Base-by-base conservation (phyloP, 1,139 yeast species). In the Blastobotrys raffinosifermentans region DNA sequence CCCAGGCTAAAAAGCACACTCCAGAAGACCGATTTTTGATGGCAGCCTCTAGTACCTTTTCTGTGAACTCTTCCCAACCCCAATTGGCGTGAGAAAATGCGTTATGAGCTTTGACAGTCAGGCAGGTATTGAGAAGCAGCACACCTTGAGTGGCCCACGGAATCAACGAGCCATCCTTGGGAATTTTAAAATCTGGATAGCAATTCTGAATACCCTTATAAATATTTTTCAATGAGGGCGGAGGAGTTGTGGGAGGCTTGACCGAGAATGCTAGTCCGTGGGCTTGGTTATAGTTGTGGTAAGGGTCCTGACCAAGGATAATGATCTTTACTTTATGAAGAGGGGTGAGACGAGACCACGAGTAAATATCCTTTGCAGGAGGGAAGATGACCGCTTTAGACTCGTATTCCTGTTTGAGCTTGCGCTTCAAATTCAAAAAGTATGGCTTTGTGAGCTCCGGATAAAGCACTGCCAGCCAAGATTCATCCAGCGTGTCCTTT, bases 191-290 rank as follows among this genome's bases (percentile, higher is more conserved):
- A 13, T 76, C 75, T 0, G 94, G 83, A 51, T 78, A 91, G 57
- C 87, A 94, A 23, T 67, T 70, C 37, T 70, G 64, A 13, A 91
- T 61, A 10, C 86, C 80, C 55, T 87, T 91, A 67, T 81, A 93
- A 41, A 91, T 93, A 55, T 91, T 91, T 38, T 76, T 69, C 46
- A 91, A 67, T 1, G 96, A 86, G 1, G 99, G 98, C 1, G 99
- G 99, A 0, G 94, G 76, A 4, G 67, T 74, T 1, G 86, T 79
- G 2, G 95, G 95, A 22, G 84, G 81, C 35, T 77, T 69, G 2
- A 91, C 98, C 9, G 94, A 82, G 53, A 91, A 91, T 4, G 98
- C 97, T 19, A 91, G 66, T 0, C 99, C 99, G 54, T 91, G 98
- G 0, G 99, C 99, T 58, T 91, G 98, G 52, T 84, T 83, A 50